phyloP scores from a whole-genome alignment of 805 yeast species.

The Spathaspora boniae region DNA sequence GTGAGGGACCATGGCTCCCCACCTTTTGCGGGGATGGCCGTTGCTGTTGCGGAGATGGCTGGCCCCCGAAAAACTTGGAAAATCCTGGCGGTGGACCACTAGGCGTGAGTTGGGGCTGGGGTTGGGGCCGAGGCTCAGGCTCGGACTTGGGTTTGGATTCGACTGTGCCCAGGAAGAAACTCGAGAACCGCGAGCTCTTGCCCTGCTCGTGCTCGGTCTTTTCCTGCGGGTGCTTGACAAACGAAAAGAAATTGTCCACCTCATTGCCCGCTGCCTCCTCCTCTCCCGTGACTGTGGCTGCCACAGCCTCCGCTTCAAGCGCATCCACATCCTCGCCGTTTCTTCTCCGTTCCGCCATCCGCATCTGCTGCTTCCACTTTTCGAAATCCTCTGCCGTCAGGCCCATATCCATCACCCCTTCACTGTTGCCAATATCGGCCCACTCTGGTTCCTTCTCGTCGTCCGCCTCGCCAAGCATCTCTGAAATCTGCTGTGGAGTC shows the following conservation, averaged over 20 bases:
- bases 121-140: neutral
- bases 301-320: constrained; percentile 6
- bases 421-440: constrained; percentile 21
- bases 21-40: neutral
- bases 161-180: constrained; percentile 28
- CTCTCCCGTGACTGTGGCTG: constrained; percentile 9
- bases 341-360: constrained; percentile 45
- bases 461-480: constrained; percentile 32
- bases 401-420: constrained; percentile 29
- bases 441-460: constrained; percentile 40
- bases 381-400: constrained; percentile 57
- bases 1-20: constrained; percentile 3
- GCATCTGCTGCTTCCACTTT: constrained; percentile 55
- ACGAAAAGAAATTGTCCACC: constrained; percentile 42
- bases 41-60: neutral
- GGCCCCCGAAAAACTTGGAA: constrained; percentile 8
- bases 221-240: constrained; percentile 31
- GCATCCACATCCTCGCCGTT: constrained; percentile 35
- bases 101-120: neutral
- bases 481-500: constrained; percentile 31
- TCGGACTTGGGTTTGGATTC: constrained; percentile 1
- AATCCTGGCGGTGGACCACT: constrained; percentile 11
- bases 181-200: constrained; percentile 27
- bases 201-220: constrained; percentile 11
- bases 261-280: constrained; percentile 31